Evolutionary conservation across 352 stramenopile species (phyloP).

Genomic region (Globisporangium irregulare): DNA sequence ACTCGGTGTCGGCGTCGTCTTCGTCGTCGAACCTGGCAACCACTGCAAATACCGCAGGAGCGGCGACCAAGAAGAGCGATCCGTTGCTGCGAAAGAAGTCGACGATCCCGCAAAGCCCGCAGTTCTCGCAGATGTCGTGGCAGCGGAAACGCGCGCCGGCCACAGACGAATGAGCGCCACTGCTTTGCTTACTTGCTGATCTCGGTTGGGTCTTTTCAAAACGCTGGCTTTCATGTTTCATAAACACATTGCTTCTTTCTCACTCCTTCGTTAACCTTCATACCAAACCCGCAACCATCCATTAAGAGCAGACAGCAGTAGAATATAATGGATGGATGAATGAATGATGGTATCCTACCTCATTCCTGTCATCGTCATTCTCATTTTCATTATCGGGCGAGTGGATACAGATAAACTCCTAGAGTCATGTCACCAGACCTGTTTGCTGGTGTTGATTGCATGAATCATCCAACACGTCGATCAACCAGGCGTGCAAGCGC

Average conservation of each 20-base stretch:
- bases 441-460: neutral
- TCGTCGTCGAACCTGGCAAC: slow-evolving; percentile 7
- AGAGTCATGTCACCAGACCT: neutral
- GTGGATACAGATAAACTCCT: too few relatives aligned
- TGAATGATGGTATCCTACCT: neutral
- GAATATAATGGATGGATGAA: neutral
- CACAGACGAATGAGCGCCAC: slow-evolving; percentile 30
- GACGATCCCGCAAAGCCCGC: slow-evolving; percentile 64
- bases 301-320: neutral
- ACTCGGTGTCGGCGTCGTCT: neutral
- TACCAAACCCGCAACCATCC: neutral
- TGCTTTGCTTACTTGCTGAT: neutral
- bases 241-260: slow-evolving; percentile 1
- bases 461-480: neutral
- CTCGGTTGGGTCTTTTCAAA: neutral
- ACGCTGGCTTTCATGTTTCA: neutral
- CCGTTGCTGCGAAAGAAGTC: slow-evolving; percentile 32
- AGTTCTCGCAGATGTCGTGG: slow-evolving; percentile 85
- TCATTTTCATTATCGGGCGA: too few relatives aligned
- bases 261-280: neutral
- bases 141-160: slow-evolving; percentile 51
- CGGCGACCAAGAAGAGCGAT: slow-evolving; percentile 13
- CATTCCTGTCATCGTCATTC: too few relatives aligned
- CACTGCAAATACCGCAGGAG: slow-evolving; percentile 5
- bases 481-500: neutral